These are phyloP conservation scores for Hortiboletus flavorubellus DNA, from an alignment of 768 basidiomycete species.

Conservation along the genomic window DNA sequence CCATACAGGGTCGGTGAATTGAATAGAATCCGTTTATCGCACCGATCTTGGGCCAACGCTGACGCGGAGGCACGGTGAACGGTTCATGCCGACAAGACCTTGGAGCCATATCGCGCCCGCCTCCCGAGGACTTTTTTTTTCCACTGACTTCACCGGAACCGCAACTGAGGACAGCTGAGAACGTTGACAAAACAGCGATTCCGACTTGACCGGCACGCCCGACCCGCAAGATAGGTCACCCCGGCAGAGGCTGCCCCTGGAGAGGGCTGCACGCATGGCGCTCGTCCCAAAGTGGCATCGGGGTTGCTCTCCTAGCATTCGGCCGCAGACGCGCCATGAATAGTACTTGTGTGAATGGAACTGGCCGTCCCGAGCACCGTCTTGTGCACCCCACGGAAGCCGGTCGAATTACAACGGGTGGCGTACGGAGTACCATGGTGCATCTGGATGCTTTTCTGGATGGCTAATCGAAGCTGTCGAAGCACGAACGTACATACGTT, in stretches of 20 bases:
- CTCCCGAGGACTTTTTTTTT: neutral
- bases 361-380: conserved; percentile 4
- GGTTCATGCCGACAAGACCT: conserved; percentile 6
- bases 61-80: conserved; percentile 2
- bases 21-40: conserved; percentile 15
- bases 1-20: conserved; percentile 15
- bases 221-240: neutral
- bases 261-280: neutral
- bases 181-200: neutral
- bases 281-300: conserved; percentile 9
- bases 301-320: neutral
- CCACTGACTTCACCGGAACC: conserved; percentile 8
- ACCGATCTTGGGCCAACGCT: conserved; percentile 1
- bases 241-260: conserved; percentile 3
- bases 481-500: conserved; percentile 5
- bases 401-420: conserved; percentile 10
- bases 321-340: neutral
- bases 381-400: conserved; percentile 12
- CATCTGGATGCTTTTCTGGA: conserved; percentile 14
- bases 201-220: conserved; percentile 6
- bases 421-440: conserved; percentile 1
- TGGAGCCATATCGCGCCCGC: neutral
- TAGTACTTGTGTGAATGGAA: conserved; percentile 5
- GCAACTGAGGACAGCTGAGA: conserved; percentile 1
- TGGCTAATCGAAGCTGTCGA: conserved; percentile 22